phyloP scores from a whole-genome alignment of 2,329 filamentous ascomycete species.

The Pestalotiopsis sp. region DNA sequence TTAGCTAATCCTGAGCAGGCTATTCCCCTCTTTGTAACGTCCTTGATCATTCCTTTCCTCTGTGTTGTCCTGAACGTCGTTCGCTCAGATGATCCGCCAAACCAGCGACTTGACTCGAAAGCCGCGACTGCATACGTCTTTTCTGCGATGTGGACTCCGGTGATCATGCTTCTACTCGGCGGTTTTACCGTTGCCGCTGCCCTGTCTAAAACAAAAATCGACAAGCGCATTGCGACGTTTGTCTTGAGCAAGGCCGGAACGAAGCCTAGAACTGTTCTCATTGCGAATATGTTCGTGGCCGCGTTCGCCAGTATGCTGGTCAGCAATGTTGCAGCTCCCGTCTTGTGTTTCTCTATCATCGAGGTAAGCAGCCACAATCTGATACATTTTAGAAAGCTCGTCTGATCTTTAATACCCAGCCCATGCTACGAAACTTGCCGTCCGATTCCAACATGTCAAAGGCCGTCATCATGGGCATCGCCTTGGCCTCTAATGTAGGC shows the following conservation, averaged over 20 bases:
- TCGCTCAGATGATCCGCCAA: constrained; percentile 68
- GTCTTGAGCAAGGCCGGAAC: constrained; percentile 96
- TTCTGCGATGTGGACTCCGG: constrained; percentile 96
- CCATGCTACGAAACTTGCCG: constrained; percentile 90
- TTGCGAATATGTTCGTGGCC: constrained; percentile 99
- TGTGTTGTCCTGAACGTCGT: constrained; percentile 86
- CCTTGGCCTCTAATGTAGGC: constrained; percentile 91
- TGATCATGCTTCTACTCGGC: constrained; percentile 96
- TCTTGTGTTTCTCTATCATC: constrained; percentile 96
- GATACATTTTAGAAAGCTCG: background rate
- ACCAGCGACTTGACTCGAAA: constrained; percentile 75
- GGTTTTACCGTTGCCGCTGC: constrained; percentile 96
- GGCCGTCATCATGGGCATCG: constrained; percentile 92
- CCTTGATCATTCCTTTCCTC: constrained; percentile 89
- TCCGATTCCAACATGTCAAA: constrained; percentile 92
- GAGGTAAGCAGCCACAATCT: constrained; percentile 58
- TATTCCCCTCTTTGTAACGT: constrained; percentile 96
- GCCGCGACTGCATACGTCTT: constrained; percentile 84
- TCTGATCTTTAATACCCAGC: constrained; percentile 47
- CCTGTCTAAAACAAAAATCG: constrained; percentile 95
- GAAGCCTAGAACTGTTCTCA: constrained; percentile 80
- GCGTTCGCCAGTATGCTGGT: constrained; percentile 99
- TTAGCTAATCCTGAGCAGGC: constrained; percentile 52
- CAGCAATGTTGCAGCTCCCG: constrained; percentile 95
- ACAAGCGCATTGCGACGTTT: constrained; percentile 95